phyloP scores from a whole-genome alignment of 495 filamentous ascomycete genomes.

The Astrocystis sublimbata region DNA sequence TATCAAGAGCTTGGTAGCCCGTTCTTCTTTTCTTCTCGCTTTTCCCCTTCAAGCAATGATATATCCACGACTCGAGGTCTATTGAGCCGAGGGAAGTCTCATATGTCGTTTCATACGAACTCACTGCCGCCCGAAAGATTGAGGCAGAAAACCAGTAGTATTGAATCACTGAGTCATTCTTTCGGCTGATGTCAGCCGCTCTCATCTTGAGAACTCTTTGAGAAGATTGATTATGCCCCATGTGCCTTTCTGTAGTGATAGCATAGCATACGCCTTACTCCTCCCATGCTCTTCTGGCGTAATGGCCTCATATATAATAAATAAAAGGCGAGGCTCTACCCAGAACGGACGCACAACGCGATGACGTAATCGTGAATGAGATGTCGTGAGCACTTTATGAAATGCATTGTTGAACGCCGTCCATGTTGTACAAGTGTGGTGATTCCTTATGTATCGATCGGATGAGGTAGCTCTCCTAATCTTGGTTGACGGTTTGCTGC shows the following conservation, averaged over 20 bases:
- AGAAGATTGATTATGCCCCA: conserved; percentile 13
- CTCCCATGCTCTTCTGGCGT: conserved; percentile 1
- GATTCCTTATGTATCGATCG: conserved; percentile 8
- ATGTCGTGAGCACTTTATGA: conserved; percentile 8
- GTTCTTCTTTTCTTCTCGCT: too few species aligned
- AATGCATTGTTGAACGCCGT: background rate
- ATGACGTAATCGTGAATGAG: conserved; percentile 3
- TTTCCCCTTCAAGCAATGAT: conserved; percentile 1
- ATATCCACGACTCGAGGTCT: conserved; percentile 6
- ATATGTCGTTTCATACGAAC: background rate
- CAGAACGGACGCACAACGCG: conserved; percentile 14
- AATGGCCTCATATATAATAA: background rate
- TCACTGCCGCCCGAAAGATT: background rate
- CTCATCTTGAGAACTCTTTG: conserved; percentile 3
- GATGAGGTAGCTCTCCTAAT: conserved; percentile 29
- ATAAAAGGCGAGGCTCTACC: conserved; percentile 9
- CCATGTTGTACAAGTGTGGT: conserved; percentile 27
- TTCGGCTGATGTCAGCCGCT: background rate
- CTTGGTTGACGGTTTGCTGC: conserved; percentile 53
- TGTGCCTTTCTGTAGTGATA: conserved; percentile 5
- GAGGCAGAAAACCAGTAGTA: too few species aligned
- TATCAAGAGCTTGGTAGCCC: conserved; percentile 6
- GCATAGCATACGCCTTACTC: conserved; percentile 17
- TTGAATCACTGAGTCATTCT: too few species aligned
- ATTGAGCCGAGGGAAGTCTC: background rate